Percentiles rank a stretch among this genome's conserved stretches.
phyloP scores from a whole-genome alignment of 768 basidiomycete genomes.

The Collybiopsis luxurians region DNA sequence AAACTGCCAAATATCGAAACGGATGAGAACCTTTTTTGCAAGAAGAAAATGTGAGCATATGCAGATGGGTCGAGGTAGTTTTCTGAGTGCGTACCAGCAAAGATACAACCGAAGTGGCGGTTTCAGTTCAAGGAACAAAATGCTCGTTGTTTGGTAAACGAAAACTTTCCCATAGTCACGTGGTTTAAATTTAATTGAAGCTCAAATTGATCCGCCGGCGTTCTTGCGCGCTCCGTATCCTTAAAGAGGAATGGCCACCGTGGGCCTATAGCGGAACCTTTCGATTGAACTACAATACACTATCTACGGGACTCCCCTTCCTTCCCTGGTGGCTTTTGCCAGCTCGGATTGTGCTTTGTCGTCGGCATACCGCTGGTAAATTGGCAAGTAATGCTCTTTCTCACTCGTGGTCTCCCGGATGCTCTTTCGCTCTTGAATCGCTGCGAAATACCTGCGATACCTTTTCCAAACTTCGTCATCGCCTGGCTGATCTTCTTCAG shows the following conservation, averaged over 20 bases:
- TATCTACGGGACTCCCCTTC: conserved; percentile 25
- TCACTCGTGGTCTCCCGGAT: conserved; percentile 45
- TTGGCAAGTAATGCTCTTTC: conserved; percentile 39
- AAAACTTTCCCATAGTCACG: conserved; percentile 7
- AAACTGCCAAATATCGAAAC: no score
- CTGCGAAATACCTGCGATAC: conserved; percentile 45
- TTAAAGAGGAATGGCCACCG: no score
- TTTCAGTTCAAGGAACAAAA: conserved; percentile 3
- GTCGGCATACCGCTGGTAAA: conserved; percentile 53
- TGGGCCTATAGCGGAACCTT: no score
- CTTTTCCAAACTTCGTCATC: conserved; percentile 10
- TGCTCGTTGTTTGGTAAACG: conserved; percentile 6
- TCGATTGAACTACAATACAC: conserved; percentile 18
- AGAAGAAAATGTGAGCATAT: neutral
- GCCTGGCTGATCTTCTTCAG: conserved; percentile 36
- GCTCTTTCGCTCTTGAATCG: conserved; percentile 41
- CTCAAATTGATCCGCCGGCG: neutral
- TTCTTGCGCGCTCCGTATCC: no score
- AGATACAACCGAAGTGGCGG: neutral
- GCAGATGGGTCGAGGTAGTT: neutral
- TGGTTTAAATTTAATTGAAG: neutral
- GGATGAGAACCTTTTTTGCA: no score
- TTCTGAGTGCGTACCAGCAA: neutral
- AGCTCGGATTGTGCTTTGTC: conserved; percentile 55
- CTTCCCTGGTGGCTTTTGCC: conserved; percentile 48